Conservation (phyloP, 345 rosid genomes). For the Raphanus sativus region DNA sequence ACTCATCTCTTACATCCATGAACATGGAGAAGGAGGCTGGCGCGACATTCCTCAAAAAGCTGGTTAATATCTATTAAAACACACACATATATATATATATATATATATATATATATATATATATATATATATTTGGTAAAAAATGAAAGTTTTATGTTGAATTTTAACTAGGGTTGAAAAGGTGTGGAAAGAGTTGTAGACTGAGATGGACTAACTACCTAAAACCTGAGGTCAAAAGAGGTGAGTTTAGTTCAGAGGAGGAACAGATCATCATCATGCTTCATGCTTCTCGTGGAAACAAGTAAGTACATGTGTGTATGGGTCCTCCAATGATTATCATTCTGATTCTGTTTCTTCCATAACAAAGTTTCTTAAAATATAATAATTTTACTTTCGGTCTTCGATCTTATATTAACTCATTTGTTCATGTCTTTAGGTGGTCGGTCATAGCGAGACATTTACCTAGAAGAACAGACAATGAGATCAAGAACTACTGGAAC, state of each 20-base stretch:
- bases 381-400: neutral
- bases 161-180: constrained; percentile 39
- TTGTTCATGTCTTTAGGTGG: constrained; percentile 45
- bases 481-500: constrained; percentile 74
- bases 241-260: constrained; percentile 45
- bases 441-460: constrained; percentile 68
- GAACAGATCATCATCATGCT: constrained; percentile 48
- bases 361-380: neutral
- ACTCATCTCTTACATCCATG: neutral
- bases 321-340: neutral
- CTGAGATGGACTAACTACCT: constrained; percentile 49
- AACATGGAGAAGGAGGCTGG: neutral
- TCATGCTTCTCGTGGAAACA: constrained; percentile 52
- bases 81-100: neutral
- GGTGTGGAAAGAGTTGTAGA: constrained; percentile 55
- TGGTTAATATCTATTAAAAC: neutral
- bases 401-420: neutral
- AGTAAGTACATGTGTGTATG: constrained; percentile 25
- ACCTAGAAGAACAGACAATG: constrained; percentile 68
- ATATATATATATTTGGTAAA: no score
- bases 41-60: neutral
- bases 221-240: constrained; percentile 48
- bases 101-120: neutral
- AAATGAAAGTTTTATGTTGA: neutral
- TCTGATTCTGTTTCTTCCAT: neutral